phyloP scores from a whole-genome alignment of 371 early-diverging fungal species.

The Apophysomyces variabilis region DNA sequence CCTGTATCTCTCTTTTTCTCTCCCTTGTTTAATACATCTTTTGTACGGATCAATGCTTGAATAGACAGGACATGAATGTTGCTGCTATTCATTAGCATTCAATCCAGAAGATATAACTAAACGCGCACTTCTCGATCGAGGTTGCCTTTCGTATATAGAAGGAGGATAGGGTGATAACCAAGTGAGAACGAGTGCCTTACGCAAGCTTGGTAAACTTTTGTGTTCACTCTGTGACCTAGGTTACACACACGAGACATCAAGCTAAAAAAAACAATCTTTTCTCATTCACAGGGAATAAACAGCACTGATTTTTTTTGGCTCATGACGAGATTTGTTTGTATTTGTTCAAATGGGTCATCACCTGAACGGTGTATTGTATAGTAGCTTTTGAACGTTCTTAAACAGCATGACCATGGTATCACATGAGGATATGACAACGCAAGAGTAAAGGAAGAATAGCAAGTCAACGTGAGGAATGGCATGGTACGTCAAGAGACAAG shows the following conservation, averaged over 20 bases:
- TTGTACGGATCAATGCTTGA: not conserved
- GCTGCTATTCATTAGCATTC: too few relatives aligned
- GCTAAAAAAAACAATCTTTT: not conserved
- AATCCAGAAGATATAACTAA: too few relatives aligned
- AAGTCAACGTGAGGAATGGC: too few relatives aligned
- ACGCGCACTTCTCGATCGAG: not conserved
- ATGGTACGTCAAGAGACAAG: too few relatives aligned
- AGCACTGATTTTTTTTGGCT: not conserved
- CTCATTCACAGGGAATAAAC: not conserved
- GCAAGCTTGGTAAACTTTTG: constrained; percentile 7
- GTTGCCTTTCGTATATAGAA: not conserved
- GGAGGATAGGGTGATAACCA: not conserved
- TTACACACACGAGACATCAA: constrained; percentile 6
- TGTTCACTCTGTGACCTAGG: constrained; percentile 7
- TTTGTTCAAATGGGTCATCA: constrained; percentile 6
- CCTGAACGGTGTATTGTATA: not conserved
- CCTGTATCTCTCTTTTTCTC: not conserved
- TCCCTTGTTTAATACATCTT: not conserved
- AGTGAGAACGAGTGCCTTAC: not conserved
- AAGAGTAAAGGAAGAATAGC: not conserved
- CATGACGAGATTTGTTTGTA: constrained; percentile 11
- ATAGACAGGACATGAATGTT: too few relatives aligned
- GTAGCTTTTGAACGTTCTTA: too few relatives aligned
- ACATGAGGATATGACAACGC: constrained; percentile 4
- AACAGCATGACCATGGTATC: not conserved